phyloP scores from a whole-genome alignment of 768 basidiomycete genomes.

The Tephrocybe sp. region DNA sequence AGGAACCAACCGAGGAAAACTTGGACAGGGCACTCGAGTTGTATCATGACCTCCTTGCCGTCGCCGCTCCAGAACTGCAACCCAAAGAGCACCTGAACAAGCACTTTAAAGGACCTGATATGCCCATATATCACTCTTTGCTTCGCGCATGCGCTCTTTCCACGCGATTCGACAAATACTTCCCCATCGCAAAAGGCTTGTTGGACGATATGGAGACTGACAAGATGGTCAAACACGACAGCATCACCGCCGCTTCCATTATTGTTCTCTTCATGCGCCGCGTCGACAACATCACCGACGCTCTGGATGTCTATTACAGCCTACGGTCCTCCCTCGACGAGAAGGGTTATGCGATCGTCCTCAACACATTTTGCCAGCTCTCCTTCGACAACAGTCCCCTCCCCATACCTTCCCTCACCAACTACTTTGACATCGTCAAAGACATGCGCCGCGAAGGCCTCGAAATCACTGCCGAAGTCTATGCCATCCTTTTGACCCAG shows the following conservation, averaged over 20 bases:
- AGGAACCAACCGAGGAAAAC: slow-evolving; percentile 33
- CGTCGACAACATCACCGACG: slow-evolving; percentile 51
- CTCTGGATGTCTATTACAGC: slow-evolving; percentile 58
- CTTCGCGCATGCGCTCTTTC: slow-evolving; percentile 48
- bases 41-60: slow-evolving; percentile 44
- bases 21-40: slow-evolving; percentile 55
- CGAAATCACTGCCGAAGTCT: slow-evolving; percentile 54
- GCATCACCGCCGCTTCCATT: slow-evolving; percentile 44
- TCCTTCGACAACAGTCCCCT: slow-evolving; percentile 41
- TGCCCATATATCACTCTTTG: slow-evolving; percentile 52
- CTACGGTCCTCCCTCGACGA: slow-evolving; percentile 45
- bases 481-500: slow-evolving; percentile 63
- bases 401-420: slow-evolving; percentile 41
- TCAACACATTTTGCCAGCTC: slow-evolving; percentile 60
- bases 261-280: slow-evolving; percentile 67
- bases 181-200: slow-evolving; percentile 45
- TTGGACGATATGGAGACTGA: slow-evolving; percentile 65
- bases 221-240: slow-evolving; percentile 42
- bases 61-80: slow-evolving; percentile 24
- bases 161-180: slow-evolving; percentile 43
- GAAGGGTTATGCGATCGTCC: slow-evolving; percentile 59
- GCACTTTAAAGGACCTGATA: slow-evolving; percentile 44
- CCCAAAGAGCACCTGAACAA: slow-evolving; percentile 19
- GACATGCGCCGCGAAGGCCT: slow-evolving; percentile 76
- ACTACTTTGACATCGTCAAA: slow-evolving; percentile 73